phyloP scores from a whole-genome alignment of 2,329 filamentous ascomycete species.

The Scedosporium dehoogii region DNA sequence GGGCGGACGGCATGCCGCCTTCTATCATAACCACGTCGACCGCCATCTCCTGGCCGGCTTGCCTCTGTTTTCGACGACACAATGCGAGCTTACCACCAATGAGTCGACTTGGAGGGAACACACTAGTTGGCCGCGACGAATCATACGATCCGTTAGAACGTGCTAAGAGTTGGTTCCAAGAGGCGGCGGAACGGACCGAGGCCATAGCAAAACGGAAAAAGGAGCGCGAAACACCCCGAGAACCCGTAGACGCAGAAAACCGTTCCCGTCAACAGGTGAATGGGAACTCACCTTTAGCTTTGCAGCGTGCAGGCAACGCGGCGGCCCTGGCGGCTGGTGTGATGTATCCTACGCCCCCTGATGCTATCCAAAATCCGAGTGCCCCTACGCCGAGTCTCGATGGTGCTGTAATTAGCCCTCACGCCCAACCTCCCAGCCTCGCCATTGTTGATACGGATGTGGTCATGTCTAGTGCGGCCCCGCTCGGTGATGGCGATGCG shows the following conservation, averaged over 20 bases:
- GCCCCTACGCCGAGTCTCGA: slow-evolving; percentile 49
- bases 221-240: slow-evolving; percentile 36
- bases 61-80: slow-evolving; percentile 41
- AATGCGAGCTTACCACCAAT: slow-evolving; percentile 29
- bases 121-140: slow-evolving; percentile 27
- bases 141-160: slow-evolving; percentile 37
- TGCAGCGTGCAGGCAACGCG: slow-evolving; percentile 38
- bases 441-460: slow-evolving; percentile 24
- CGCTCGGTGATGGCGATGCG: not conserved
- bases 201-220: slow-evolving; percentile 36
- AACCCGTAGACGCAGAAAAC: slow-evolving; percentile 27
- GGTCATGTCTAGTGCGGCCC: slow-evolving; percentile 15
- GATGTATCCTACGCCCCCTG: slow-evolving; percentile 65
- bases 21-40: slow-evolving; percentile 24
- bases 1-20: slow-evolving; percentile 29
- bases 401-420: slow-evolving; percentile 43
- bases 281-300: slow-evolving; percentile 40
- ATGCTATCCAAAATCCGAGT: slow-evolving; percentile 45
- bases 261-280: slow-evolving; percentile 30
- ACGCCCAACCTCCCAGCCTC: slow-evolving; percentile 9
- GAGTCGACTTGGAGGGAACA: slow-evolving; percentile 27
- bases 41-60: slow-evolving; percentile 43
- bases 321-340: slow-evolving; percentile 22
- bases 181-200: slow-evolving; percentile 34
- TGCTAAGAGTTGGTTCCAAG: slow-evolving; percentile 39